Percentiles rank a stretch among this genome's conserved stretches.
Conservation (phyloP, 768 basidiomycete species). For the Chiua virens region DNA sequence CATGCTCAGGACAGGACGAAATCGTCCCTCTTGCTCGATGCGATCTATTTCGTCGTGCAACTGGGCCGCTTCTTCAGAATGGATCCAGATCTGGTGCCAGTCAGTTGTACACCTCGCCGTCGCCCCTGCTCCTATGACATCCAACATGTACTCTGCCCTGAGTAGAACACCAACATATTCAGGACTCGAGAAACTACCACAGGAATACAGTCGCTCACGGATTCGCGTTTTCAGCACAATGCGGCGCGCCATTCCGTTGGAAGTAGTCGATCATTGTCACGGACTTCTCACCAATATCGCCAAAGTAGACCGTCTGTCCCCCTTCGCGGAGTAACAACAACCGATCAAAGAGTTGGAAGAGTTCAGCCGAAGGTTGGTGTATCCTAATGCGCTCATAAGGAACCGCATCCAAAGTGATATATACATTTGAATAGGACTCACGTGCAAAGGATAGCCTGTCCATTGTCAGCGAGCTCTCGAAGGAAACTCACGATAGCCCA, state of each 20-base stretch:
- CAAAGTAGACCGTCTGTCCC: slow-evolving; percentile 72
- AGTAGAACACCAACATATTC: background rate
- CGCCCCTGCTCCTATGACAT: slow-evolving; percentile 57
- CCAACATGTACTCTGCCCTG: slow-evolving; percentile 50
- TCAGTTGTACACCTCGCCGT: slow-evolving; percentile 43
- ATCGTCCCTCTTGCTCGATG: slow-evolving; percentile 40
- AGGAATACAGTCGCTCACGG: slow-evolving; percentile 14
- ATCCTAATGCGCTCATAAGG: too few species aligned
- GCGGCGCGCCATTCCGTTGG: slow-evolving; percentile 20
- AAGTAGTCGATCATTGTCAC: slow-evolving; percentile 23
- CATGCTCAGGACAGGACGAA: slow-evolving; percentile 18
- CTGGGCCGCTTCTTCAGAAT: slow-evolving; percentile 38
- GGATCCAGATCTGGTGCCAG: slow-evolving; percentile 52
- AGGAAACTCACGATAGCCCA: slow-evolving; percentile 51
- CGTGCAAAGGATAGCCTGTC: slow-evolving; percentile 58
- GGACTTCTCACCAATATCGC: slow-evolving; percentile 35
- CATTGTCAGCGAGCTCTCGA: slow-evolving; percentile 51
- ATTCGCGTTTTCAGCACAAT: slow-evolving; percentile 19
- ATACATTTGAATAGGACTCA: slow-evolving; percentile 24
- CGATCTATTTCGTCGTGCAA: slow-evolving; percentile 43
- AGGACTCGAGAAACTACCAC: background rate
- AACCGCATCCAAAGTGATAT: too few species aligned
- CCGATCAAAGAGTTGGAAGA: slow-evolving; percentile 54
- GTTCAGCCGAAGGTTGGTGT: slow-evolving; percentile 42
- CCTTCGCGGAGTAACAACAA: slow-evolving; percentile 50